These are phyloP conservation scores for Brettanomyces bruxellensis DNA, from an alignment of 805 yeast species.

Conservation along the genomic window DNA sequence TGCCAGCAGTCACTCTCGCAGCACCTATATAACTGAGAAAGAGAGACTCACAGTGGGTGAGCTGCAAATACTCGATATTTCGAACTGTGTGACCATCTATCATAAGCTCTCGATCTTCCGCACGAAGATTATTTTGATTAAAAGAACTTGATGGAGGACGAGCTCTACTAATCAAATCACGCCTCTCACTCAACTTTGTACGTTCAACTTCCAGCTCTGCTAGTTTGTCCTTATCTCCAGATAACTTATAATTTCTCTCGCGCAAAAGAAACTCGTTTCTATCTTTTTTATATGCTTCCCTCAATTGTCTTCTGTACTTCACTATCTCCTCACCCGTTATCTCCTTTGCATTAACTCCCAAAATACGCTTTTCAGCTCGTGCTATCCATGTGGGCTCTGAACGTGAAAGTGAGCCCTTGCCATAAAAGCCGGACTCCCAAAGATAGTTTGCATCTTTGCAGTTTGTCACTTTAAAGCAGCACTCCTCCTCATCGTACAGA, in stretches of 20 bases:
- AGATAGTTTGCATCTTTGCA: slow-evolving; percentile 41
- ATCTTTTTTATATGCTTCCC: slow-evolving; percentile 62
- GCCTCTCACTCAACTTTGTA: slow-evolving; percentile 14
- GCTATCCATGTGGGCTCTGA: slow-evolving; percentile 87
- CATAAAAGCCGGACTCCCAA: slow-evolving; percentile 88
- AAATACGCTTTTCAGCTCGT: slow-evolving; percentile 51
- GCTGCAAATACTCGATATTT: slow-evolving; percentile 45
- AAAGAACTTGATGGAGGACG: slow-evolving; percentile 5
- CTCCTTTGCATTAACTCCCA: slow-evolving; percentile 12
- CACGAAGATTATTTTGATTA: slow-evolving; percentile 14
- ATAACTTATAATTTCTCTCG: slow-evolving; percentile 26
- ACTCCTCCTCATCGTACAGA: slow-evolving; percentile 5
- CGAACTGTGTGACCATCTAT: slow-evolving; percentile 16
- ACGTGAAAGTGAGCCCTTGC: slow-evolving; percentile 82
- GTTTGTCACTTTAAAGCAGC: slow-evolving; percentile 32
- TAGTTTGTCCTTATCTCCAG: slow-evolving; percentile 10
- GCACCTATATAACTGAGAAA: slow-evolving; percentile 45
- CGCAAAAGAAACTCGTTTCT: slow-evolving; percentile 51
- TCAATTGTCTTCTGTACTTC: slow-evolving; percentile 55
- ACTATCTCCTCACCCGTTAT: slow-evolving; percentile 71
- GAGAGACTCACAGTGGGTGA: slow-evolving; percentile 68
- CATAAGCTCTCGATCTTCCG: slow-evolving; percentile 28
- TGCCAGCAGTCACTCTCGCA: slow-evolving; percentile 12
- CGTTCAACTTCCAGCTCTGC: slow-evolving; percentile 33
- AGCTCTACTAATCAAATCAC: slow-evolving; percentile 11